Conservation (phyloP, 2,329 filamentous ascomycete genomes). For the Fusarium veterinarium region DNA sequence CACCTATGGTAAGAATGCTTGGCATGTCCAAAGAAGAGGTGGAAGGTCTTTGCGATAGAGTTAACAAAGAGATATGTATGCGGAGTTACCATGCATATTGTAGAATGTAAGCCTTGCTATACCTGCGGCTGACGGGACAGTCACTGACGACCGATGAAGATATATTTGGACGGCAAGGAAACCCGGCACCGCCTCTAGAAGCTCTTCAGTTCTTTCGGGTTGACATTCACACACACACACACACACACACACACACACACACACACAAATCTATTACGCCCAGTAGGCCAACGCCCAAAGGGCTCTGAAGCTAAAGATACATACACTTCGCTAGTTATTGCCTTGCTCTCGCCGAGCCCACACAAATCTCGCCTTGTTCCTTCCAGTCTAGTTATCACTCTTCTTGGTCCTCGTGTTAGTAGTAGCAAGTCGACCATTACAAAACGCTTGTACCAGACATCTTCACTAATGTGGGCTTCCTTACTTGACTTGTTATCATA, state of each 20-base stretch:
- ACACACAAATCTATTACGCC: neutral
- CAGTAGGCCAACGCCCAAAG: neutral
- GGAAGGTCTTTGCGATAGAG: neutral
- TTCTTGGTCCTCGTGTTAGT: neutral
- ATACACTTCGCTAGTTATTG: neutral
- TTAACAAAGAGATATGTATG: neutral
- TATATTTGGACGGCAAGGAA: neutral
- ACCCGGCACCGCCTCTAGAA: neutral
- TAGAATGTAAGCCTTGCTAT: neutral
- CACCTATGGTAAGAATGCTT: neutral
- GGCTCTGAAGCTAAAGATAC: slow-evolving; percentile 1
- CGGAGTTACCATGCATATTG: neutral
- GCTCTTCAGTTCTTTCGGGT: neutral
- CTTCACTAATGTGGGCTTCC: too few relatives aligned
- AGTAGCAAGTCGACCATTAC: neutral
- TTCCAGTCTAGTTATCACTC: neutral
- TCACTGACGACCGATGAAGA: neutral
- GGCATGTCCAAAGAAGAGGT: neutral
- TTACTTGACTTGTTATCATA: too few relatives aligned
- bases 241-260: neutral
- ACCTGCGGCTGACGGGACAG: neutral
- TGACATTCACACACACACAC: neutral
- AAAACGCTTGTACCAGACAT: too few relatives aligned
- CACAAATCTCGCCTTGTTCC: neutral
- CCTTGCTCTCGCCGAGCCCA: slow-evolving; percentile 6